Base-by-base conservation (phyloP, 306 rosid genomes). In the Dalbergia cochinchinensis region DNA sequence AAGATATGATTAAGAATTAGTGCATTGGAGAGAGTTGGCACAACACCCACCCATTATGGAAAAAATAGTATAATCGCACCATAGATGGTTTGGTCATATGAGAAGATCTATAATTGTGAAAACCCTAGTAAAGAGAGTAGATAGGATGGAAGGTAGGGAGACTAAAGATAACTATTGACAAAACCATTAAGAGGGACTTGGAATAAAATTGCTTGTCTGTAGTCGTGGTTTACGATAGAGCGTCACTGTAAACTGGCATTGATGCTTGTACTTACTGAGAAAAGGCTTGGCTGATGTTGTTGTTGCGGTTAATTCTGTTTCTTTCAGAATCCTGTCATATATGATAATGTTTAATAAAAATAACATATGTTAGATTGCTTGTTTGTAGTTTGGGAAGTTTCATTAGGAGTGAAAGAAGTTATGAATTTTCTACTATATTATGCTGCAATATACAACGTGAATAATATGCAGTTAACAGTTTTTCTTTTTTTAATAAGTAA, bases 341-440 rank as follows among this genome's bases (percentile, higher is more conserved):
- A 26, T 73, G 53, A 57, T 20, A 41, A 81, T 78, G 39, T 63
- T 67, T 7, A 26, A 47, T 53, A 20, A 54, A 55, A 67, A 19
- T 47, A 16, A 42, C 5, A 11, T 67, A 55, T 58, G 71, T 48
- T 63, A 63, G 60, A 45, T 63, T 68, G 45, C 65, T 70, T 82
- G 73, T 57, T 57, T 62, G 73, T 62, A 37, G 72, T 62, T 20
- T 66, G 45, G 68, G 61, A 51, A 72, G 11, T 44, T 50, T 83
- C 61, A 39, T 73, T 42, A 51, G 44, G 53, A 81, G 39, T 18
- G 50, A 54, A 61, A 69, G 8, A 48, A 69, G 45, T 78, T 66
- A 15, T 68, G 68, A 50, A 42, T 55, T 68, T 67, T 73, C 16
- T 42, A 60, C 59, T 39, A 26, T 16, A 50, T 54, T 55, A 51